Evolutionary conservation across 2,329 filamentous ascomycete genomes (phyloP).

Genomic region (Apiospora kogelbergensis): DNA sequence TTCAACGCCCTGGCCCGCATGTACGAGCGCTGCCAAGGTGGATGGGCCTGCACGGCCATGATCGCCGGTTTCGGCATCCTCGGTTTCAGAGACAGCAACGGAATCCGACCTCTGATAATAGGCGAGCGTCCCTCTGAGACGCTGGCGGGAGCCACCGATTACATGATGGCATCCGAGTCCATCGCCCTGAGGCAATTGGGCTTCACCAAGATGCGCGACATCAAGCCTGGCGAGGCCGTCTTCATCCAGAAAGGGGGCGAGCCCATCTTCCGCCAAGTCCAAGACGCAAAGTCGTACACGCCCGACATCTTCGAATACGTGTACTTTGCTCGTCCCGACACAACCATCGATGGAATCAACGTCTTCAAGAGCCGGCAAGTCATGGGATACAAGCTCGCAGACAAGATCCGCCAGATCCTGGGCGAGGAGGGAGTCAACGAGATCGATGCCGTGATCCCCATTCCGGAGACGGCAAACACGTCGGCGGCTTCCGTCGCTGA

Average conservation of each 20-base stretch:
- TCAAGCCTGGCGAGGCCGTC: constrained; percentile 73
- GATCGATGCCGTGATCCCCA: constrained; percentile 65
- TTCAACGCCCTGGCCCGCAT: constrained; percentile 72
- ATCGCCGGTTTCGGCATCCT: constrained; percentile 79
- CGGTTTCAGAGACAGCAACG: constrained; percentile 79
- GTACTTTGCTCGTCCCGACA: constrained; percentile 63
- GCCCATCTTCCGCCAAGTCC: constrained; percentile 69
- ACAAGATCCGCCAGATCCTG: constrained; percentile 63
- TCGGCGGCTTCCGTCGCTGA: constrained; percentile 72
- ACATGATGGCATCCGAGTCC: constrained; percentile 81
- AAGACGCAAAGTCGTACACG: constrained; percentile 62
- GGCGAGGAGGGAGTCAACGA: constrained; percentile 63
- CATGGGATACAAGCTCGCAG: constrained; percentile 74
- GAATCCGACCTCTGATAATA: constrained; percentile 62
- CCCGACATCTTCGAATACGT: constrained; percentile 81
- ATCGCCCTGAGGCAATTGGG: constrained; percentile 72
- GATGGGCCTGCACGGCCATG: constrained; percentile 75
- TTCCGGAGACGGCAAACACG: constrained; percentile 75
- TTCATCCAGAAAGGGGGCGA: constrained; percentile 72
- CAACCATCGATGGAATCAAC: constrained; percentile 15
- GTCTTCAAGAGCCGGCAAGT: constrained; percentile 71
- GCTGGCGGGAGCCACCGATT: constrained; percentile 59
- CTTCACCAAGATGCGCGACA: constrained; percentile 67
- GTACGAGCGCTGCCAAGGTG: constrained; percentile 61
- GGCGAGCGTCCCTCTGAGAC: constrained; percentile 52